Conservation (phyloP, 2,329 filamentous ascomycete genomes). For the Colletotrichum sojae region DNA sequence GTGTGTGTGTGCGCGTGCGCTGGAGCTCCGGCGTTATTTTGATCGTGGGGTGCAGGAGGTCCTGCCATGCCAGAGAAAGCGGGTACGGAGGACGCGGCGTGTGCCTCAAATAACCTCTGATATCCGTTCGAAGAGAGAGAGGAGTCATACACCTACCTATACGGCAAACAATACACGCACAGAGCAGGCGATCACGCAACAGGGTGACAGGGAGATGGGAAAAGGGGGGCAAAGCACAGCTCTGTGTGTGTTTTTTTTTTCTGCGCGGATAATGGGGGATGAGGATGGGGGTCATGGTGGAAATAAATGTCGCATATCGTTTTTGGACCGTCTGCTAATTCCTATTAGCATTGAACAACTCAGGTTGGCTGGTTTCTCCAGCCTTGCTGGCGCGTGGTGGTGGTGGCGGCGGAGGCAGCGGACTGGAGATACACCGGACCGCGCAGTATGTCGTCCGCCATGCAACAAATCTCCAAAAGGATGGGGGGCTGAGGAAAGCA, state of each 20-base stretch:
- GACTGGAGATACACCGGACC: conserved; percentile 29
- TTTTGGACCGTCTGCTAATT: conserved; percentile 32
- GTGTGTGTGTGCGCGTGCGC: not conserved
- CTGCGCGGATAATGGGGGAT: too few relatives aligned
- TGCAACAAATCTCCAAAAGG: not conserved
- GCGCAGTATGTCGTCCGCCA: conserved; percentile 6
- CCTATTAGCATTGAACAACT: conserved; percentile 30
- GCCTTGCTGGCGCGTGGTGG: conserved; percentile 9
- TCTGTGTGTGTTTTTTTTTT: not conserved
- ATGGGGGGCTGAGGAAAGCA: not conserved
- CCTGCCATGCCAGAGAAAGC: not conserved
- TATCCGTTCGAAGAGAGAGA: conserved; percentile 16
- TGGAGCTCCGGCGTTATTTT: conserved; percentile 34
- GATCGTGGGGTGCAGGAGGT: conserved; percentile 38
- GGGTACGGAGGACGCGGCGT: conserved; percentile 19
- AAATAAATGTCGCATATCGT: conserved; percentile 35
- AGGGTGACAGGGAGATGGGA: conserved; percentile 11
- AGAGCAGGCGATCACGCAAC: conserved; percentile 30
- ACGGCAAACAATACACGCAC: too few relatives aligned
- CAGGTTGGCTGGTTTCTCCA: not conserved
- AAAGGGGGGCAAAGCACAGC: not conserved
- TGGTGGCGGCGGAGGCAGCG: not conserved
- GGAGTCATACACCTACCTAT: conserved; percentile 26
- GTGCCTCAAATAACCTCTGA: conserved; percentile 40
- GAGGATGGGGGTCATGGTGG: not conserved